Conservation (phyloP, 192 early-diverging fungal species). For the Oehlia diaphana region DNA sequence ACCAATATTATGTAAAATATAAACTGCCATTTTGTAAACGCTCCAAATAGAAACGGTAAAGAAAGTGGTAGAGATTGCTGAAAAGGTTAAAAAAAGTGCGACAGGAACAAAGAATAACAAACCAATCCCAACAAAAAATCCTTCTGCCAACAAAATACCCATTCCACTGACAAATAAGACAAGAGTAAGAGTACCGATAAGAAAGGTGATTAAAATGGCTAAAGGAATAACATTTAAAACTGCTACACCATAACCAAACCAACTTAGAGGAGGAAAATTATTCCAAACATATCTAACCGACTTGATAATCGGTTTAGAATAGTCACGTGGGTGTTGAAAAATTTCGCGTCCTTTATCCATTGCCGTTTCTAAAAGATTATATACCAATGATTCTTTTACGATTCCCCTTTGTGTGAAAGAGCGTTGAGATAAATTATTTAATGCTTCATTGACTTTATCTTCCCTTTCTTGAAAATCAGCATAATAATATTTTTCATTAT, state of each 20-base stretch:
- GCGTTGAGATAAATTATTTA: no score
- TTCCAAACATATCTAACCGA: not conserved
- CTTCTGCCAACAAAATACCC: slow-evolving; percentile 4
- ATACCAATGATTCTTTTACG: no score
- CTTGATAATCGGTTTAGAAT: not conserved
- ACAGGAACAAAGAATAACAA: slow-evolving; percentile 12
- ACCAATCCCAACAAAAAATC: not conserved
- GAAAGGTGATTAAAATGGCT: not conserved
- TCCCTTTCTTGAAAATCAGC: no score
- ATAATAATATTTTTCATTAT: no score
- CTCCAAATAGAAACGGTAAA: not conserved
- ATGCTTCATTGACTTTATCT: no score
- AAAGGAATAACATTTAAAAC: not conserved
- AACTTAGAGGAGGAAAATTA: slow-evolving; percentile 13
- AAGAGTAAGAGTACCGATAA: not conserved
- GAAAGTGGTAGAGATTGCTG: not conserved
- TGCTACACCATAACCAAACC: slow-evolving; percentile 3
- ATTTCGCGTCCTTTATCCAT: not conserved
- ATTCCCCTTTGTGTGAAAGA: no score
- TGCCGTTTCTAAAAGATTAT: no score
- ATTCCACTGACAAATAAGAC: not conserved
- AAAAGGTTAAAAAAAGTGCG: not conserved
- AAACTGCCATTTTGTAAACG: not conserved
- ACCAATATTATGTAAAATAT: not conserved
- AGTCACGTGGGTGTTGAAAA: not conserved